Percentiles rank a stretch among this genome's conserved stretches.
These are phyloP conservation scores for Penicillium bialowiezense DNA, from an alignment of 495 filamentous ascomycete species.

Conservation along the genomic window DNA sequence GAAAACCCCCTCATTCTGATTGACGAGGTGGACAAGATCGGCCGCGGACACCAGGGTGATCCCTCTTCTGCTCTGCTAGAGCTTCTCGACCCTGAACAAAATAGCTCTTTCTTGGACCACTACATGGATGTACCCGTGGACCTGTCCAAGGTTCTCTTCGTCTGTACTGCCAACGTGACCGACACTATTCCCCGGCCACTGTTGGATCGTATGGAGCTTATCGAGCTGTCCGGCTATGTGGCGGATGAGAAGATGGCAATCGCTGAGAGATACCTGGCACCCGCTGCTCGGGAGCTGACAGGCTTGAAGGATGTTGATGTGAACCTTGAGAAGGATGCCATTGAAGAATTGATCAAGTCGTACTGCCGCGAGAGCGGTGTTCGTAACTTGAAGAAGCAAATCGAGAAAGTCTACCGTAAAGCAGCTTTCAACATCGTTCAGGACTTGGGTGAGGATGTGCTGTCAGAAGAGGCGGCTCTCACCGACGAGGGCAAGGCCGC, in stretches of 20 bases:
- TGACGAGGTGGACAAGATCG: conserved; percentile 98
- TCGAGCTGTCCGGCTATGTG: conserved; percentile 94
- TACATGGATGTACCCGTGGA: conserved; percentile 99
- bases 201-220: conserved; percentile 97
- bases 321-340: conserved; percentile 73
- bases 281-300: conserved; percentile 84
- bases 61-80: conserved; percentile 93
- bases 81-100: conserved; percentile 95
- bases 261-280: conserved; percentile 87
- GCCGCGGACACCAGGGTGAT: conserved; percentile 91
- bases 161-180: conserved; percentile 98
- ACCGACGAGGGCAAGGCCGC: conserved; percentile 88
- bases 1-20: conserved; percentile 97
- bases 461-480: conserved; percentile 78
- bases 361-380: conserved; percentile 98
- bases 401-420: conserved; percentile 98
- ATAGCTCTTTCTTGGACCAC: conserved; percentile 95
- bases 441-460: conserved; percentile 83
- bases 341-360: conserved; percentile 95
- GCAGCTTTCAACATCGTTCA: conserved; percentile 95
- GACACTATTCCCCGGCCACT: conserved; percentile 96
- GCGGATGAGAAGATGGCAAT: conserved; percentile 99
- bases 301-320: conserved; percentile 92
- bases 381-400: conserved; percentile 98
- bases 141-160: conserved; percentile 95